phyloP scores from a whole-genome alignment of 2,329 filamentous ascomycete genomes.

The Clarireedia homoeocarpa region DNA sequence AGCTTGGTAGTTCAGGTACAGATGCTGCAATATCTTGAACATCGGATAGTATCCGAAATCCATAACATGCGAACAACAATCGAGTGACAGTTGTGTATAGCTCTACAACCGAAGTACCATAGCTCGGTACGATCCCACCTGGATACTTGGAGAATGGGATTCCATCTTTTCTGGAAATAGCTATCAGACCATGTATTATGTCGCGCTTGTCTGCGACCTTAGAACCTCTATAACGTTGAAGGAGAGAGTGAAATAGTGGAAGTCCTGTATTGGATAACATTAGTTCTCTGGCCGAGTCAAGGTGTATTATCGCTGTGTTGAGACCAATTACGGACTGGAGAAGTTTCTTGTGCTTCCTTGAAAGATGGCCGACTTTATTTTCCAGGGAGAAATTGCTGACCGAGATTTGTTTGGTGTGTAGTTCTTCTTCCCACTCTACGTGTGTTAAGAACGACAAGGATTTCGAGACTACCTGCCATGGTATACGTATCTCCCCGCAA shows the following conservation, averaged over 20 bases:
- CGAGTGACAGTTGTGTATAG: neutral
- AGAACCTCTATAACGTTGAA: neutral
- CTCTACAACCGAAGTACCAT: neutral
- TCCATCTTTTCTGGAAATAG: neutral
- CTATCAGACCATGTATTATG: neutral
- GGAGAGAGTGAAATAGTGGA: constrained; percentile 1
- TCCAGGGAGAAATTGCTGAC: neutral
- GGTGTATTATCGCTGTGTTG: constrained; percentile 1
- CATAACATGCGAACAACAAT: neutral
- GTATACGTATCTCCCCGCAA: neutral
- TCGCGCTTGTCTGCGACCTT: constrained; percentile 3
- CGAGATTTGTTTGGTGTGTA: neutral
- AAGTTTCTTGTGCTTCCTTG: neutral
- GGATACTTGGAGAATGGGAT: neutral
- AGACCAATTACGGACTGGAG: neutral
- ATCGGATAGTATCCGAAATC: neutral
- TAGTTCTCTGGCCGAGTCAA: neutral
- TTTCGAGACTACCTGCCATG: neutral
- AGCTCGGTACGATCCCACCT: neutral
- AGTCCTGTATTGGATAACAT: neutral
- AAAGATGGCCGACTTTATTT: neutral
- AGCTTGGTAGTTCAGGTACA: neutral
- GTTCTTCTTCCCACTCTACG: neutral
- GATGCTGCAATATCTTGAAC: constrained; percentile 1
- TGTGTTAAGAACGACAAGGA: neutral